phyloP scores from a whole-genome alignment of 257 asterid genomes.

The Echites panduratus region DNA sequence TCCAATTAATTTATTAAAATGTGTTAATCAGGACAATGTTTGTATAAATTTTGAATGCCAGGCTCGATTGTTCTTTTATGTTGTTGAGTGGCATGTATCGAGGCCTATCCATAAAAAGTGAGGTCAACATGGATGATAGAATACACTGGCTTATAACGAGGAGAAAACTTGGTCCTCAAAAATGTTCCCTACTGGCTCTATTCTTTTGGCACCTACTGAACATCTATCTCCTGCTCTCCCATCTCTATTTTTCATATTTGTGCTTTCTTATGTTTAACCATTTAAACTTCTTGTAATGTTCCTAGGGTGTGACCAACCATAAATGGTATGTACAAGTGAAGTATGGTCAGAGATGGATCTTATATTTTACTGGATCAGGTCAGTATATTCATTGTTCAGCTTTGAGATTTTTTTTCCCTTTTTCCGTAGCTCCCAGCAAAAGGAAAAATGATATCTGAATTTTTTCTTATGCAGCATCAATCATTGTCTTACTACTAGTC shows the following conservation, averaged over 20 bases:
- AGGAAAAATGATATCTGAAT: not conserved
- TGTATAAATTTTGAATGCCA: not conserved
- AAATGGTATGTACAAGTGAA: slow-evolving; percentile 14
- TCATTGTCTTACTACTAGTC: slow-evolving; percentile 16
- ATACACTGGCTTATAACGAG: not conserved
- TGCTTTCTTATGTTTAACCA: not conserved
- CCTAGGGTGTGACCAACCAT: slow-evolving; percentile 13
- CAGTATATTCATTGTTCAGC: not conserved
- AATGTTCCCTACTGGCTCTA: not conserved
- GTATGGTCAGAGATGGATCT: slow-evolving; percentile 22
- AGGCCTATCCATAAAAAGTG: not conserved
- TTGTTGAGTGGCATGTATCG: not conserved
- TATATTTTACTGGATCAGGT: slow-evolving; percentile 26
- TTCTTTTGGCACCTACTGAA: not conserved
- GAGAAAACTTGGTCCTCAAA: not conserved
- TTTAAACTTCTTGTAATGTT: not conserved
- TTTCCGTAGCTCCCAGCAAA: not conserved
- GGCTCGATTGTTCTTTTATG: not conserved
- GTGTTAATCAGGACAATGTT: not conserved
- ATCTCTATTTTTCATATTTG: not conserved
- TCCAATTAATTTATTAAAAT: not conserved
- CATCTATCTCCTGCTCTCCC: not conserved
- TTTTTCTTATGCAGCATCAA: slow-evolving; percentile 12
- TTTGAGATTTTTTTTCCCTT: not conserved
- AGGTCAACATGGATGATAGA: not conserved